Conservation (phyloP, 1,139 yeast species). For the Geotrichum siamense region DNA sequence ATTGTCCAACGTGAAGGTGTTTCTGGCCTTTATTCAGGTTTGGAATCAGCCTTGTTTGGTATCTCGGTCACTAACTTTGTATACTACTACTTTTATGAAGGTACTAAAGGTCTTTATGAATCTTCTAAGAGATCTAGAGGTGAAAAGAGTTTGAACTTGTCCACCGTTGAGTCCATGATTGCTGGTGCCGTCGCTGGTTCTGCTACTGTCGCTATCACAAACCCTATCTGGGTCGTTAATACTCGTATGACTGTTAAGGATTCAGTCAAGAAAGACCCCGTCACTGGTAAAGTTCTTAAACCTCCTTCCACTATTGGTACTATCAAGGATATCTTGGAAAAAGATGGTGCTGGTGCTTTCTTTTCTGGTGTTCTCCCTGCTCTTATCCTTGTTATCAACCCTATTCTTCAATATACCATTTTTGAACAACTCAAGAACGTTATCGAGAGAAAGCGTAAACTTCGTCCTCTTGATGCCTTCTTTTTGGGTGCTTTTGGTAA, state of each 20-base stretch:
- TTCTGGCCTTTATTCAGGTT: constrained; percentile 69
- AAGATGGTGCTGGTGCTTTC: constrained; percentile 65
- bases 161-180: constrained; percentile 64
- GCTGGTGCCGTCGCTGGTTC: constrained; percentile 88
- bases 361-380: constrained; percentile 83
- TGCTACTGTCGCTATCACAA: constrained; percentile 75
- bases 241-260: constrained; percentile 67
- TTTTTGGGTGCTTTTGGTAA: constrained; percentile 86
- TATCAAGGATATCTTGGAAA: constrained; percentile 53
- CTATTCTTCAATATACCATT: constrained; percentile 82
- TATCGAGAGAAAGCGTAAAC: constrained; percentile 49
- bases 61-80: constrained; percentile 79
- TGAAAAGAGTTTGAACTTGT: constrained; percentile 22
- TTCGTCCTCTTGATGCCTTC: constrained; percentile 60
- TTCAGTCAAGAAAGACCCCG: constrained; percentile 36
- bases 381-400: constrained; percentile 73
- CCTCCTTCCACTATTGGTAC: constrained; percentile 42
- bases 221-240: constrained; percentile 94
- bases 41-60: constrained; percentile 83
- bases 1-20: constrained; percentile 60
- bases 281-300: constrained; percentile 27
- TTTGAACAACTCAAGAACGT: constrained; percentile 77
- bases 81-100: constrained; percentile 85
- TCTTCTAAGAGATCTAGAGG: constrained; percentile 29
- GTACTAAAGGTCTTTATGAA: constrained; percentile 51